These are phyloP conservation scores for Tolypocladium sp. DNA, from an alignment of 2,329 filamentous ascomycete species.

Conservation along the genomic window DNA sequence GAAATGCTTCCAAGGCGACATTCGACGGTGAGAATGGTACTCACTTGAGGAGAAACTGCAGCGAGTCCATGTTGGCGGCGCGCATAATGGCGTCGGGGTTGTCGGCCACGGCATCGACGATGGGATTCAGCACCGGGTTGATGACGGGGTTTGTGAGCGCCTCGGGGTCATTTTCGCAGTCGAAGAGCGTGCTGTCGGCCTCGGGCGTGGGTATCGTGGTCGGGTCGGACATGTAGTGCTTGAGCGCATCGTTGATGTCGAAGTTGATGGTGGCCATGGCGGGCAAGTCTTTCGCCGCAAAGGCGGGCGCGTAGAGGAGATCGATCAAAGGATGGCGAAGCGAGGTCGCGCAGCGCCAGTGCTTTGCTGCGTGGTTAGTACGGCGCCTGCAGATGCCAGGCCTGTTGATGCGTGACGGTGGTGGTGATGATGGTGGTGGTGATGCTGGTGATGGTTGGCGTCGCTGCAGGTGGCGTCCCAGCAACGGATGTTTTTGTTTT, in stretches of 20 bases:
- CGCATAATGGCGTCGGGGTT: constrained; percentile 81
- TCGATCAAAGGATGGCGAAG: neutral
- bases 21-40: constrained; percentile 41
- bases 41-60: constrained; percentile 96
- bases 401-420: constrained; percentile 2
- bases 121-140: constrained; percentile 80
- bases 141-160: constrained; percentile 68
- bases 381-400: neutral
- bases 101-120: constrained; percentile 85
- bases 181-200: constrained; percentile 71
- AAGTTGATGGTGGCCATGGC: constrained; percentile 72
- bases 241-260: constrained; percentile 93
- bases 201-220: constrained; percentile 74
- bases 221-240: constrained; percentile 93
- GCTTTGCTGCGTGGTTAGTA: neutral
- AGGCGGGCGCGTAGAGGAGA: constrained; percentile 7
- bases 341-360: neutral
- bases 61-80: constrained; percentile 74
- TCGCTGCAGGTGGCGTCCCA: constrained; percentile 8
- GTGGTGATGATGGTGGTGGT: constrained; percentile 7
- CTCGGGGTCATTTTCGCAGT: constrained; percentile 90
- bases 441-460: constrained; percentile 4
- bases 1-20: constrained; percentile 4
- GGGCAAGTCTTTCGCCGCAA: constrained; percentile 15
- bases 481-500: constrained; percentile 23